Percentiles rank a stretch among this genome's conserved stretches.
phyloP scores from a whole-genome alignment of 2,329 filamentous ascomycete genomes.

The Claviceps pazoutovae region DNA sequence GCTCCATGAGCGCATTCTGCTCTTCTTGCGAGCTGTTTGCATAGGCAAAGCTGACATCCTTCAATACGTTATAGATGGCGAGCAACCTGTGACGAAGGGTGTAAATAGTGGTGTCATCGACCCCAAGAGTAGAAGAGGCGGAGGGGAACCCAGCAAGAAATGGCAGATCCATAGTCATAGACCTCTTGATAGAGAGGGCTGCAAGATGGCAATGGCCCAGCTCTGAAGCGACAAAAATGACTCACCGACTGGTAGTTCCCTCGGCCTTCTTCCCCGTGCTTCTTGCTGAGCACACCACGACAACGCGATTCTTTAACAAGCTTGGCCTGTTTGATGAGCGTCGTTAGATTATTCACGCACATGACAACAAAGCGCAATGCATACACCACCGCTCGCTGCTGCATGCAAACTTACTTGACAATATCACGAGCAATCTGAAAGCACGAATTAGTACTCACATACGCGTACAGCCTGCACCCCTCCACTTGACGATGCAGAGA shows the following conservation, averaged over 20 bases:
- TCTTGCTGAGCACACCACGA: constrained; percentile 88
- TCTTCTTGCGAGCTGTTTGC: constrained; percentile 36
- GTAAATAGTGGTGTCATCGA: background rate
- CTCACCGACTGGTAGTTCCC: constrained; percentile 88
- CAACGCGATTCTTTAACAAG: constrained; percentile 58
- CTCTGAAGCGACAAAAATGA: constrained; percentile 13
- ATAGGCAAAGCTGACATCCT: constrained; percentile 32
- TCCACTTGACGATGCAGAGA: background rate
- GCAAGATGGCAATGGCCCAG: background rate
- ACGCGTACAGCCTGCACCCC: background rate
- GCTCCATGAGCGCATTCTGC: constrained; percentile 39
- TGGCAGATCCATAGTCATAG: too few relatives aligned
- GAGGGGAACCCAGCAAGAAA: background rate
- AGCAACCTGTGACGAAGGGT: constrained; percentile 30
- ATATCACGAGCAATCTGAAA: constrained; percentile 28
- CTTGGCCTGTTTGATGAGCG: constrained; percentile 19
- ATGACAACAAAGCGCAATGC: background rate
- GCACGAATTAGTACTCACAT: background rate
- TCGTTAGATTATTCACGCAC: background rate
- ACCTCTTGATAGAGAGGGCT: too few relatives aligned
- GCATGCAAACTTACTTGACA: constrained; percentile 22
- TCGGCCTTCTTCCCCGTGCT: constrained; percentile 90
- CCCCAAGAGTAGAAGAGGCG: too few relatives aligned
- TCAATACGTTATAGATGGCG: constrained; percentile 44
- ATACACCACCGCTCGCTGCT: background rate